Evolutionary conservation across 345 rosid genomes (phyloP).

Genomic region (Eucalyptus pauciflora): DNA sequence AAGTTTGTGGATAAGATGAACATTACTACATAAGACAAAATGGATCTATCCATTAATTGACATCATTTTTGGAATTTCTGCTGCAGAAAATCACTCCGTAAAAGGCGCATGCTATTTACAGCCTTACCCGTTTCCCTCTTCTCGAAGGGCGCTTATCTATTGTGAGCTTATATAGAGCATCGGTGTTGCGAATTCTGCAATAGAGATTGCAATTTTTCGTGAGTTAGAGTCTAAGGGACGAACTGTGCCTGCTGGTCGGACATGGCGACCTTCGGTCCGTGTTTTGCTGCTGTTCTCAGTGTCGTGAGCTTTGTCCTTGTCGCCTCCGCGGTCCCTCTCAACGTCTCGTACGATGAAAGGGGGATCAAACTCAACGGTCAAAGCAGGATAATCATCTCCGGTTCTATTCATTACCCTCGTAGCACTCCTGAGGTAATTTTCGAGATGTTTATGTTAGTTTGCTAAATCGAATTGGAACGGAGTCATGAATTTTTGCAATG

Average conservation of each 20-base stretch:
- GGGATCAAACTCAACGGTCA: constrained; percentile 26
- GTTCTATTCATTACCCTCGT: constrained; percentile 47
- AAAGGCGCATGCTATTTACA: background rate
- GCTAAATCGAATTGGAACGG: background rate
- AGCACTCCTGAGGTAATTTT: constrained; percentile 24
- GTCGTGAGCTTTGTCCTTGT: background rate
- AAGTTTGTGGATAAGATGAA: background rate
- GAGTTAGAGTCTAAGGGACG: background rate
- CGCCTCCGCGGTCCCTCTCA: background rate
- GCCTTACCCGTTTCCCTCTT: background rate
- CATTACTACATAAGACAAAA: background rate
- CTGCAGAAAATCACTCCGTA: background rate
- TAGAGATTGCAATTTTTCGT: background rate
- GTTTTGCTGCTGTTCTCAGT: background rate
- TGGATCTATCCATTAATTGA: background rate
- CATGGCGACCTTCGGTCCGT: background rate
- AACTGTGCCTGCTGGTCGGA: background rate
- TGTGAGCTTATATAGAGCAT: background rate
- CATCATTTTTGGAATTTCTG: background rate
- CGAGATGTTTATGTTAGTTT: background rate
- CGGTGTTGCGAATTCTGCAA: background rate
- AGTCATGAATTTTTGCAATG: too few relatives aligned
- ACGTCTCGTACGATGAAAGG: constrained; percentile 8
- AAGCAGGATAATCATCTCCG: constrained; percentile 24
- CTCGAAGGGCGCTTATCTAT: too few relatives aligned